Evolutionary conservation across 768 basidiomycete species (phyloP).

Genomic region (Phanerodontia chrysosporium): DNA sequence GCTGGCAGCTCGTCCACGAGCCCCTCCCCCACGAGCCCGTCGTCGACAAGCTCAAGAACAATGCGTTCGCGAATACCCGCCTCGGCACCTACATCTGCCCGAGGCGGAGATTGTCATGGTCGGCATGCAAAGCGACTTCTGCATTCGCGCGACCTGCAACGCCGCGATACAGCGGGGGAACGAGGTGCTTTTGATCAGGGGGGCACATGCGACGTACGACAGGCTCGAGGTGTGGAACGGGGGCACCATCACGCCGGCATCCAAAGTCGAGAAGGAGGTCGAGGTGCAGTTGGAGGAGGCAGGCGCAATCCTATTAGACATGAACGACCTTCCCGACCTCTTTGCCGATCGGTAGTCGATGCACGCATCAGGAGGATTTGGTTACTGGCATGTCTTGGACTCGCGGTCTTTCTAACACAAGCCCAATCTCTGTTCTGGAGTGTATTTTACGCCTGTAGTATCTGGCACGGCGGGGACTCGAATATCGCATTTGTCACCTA

Average conservation of each 20-base stretch:
- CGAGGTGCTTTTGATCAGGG: conserved; percentile 57
- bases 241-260: conserved; percentile 35
- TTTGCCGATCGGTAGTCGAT: conserved; percentile 47
- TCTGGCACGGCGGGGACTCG: neutral
- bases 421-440: neutral
- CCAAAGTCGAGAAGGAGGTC: conserved; percentile 51
- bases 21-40: conserved; percentile 49
- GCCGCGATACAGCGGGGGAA: conserved; percentile 62
- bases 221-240: conserved; percentile 59
- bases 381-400: neutral
- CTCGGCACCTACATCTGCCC: conserved; percentile 45
- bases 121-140: conserved; percentile 67
- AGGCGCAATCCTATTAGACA: conserved; percentile 60
- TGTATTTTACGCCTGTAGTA: conserved; percentile 1
- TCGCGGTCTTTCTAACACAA: neutral
- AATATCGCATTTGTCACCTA: neutral
- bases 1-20: conserved; percentile 59
- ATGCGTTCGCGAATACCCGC: conserved; percentile 59
- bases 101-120: conserved; percentile 63
- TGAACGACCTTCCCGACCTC: conserved; percentile 57
- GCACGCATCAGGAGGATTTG: neutral
- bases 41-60: conserved; percentile 61
- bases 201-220: conserved; percentile 67
- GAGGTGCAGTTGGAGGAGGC: conserved; percentile 68
- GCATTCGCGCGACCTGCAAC: conserved; percentile 48